Evolutionary conservation across 2,329 filamentous ascomycete species (phyloP), one percentile per base, ranked within the genome.

Genomic region (Aspergillus hortae): DNA sequence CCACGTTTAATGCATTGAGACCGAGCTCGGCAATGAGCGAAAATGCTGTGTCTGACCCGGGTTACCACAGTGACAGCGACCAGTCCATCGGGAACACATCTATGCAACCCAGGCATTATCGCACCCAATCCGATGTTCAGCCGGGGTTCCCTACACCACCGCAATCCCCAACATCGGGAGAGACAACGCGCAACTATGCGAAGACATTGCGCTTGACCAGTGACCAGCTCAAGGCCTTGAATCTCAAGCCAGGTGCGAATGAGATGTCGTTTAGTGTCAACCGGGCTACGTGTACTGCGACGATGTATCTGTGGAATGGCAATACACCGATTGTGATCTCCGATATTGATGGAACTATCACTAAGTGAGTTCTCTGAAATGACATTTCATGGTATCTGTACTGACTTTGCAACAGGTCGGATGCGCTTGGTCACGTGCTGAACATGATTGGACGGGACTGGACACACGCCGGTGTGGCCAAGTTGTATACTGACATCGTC

Each of bases 281-380:
- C 70, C 83, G 89, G 57, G 92, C 94, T 5, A 96, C 90, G 0
- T 99, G 94, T 73, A 85, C 85, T 47, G 94, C 92, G 12, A 88
- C 85, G 62, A 95, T 99, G 86, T 99, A 91, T 69, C 82, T 95
- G 54, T 99, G 94, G 95, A 87, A 84, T 59, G 85, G 92, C 65
- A 88, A 95, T 63, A 88, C 88, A 0, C 95, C 94, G 0, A 92
- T 99, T 51, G 92, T 99, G 44, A 96, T 99, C 57, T 97, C 92
- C 1, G 94, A 99, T 70, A 97, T 99, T 64, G 94, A 99, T 71
- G 94, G 94, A 47, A 99, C 94, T 19, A 99, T 99, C 64, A 99
- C 94, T 53, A 99, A 99, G 75, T 81, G 62, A 64, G 74, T 59
- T 23, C 4, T 12, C 21, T n/a, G 6, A 15, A n/a, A 4, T 35